Evolutionary conservation across 805 yeast species (phyloP).

Genomic region (Candida qinlingensis): DNA sequence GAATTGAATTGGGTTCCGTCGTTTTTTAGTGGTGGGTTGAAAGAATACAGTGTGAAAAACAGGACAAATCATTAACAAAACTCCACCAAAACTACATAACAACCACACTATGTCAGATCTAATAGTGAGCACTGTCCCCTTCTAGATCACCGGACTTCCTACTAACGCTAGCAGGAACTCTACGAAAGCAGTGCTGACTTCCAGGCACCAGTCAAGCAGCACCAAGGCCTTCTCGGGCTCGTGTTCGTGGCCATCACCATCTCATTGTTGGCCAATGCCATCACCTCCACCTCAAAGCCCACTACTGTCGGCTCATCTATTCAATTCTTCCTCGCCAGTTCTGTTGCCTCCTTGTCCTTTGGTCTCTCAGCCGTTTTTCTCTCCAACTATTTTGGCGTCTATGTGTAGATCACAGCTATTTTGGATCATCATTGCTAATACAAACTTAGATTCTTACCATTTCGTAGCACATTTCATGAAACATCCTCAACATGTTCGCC

Average conservation of each 20-base stretch:
- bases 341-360: constrained; percentile 30
- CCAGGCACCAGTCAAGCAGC: background rate
- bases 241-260: background rate
- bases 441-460: background rate
- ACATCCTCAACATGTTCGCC: too few relatives aligned
- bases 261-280: background rate
- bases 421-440: background rate
- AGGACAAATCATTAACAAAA: background rate
- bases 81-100: background rate
- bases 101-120: background rate
- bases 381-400: constrained; percentile 41
- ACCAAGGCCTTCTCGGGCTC: background rate
- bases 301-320: background rate
- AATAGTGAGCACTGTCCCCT: background rate
- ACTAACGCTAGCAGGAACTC: background rate
- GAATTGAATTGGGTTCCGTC: too few relatives aligned
- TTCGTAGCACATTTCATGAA: background rate
- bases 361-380: constrained; percentile 38
- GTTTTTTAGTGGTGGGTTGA: background rate
- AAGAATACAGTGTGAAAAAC: background rate
- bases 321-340: constrained; percentile 23
- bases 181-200: constrained; percentile 1
- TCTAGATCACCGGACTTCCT: too few relatives aligned
- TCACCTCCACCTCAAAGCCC: background rate
- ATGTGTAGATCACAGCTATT: constrained; percentile 24